Evolutionary conservation across 2,329 filamentous ascomycete genomes (phyloP), one percentile per base, ranked within the genome.

Genomic region (Dothidotthia symphoricarpi): DNA sequence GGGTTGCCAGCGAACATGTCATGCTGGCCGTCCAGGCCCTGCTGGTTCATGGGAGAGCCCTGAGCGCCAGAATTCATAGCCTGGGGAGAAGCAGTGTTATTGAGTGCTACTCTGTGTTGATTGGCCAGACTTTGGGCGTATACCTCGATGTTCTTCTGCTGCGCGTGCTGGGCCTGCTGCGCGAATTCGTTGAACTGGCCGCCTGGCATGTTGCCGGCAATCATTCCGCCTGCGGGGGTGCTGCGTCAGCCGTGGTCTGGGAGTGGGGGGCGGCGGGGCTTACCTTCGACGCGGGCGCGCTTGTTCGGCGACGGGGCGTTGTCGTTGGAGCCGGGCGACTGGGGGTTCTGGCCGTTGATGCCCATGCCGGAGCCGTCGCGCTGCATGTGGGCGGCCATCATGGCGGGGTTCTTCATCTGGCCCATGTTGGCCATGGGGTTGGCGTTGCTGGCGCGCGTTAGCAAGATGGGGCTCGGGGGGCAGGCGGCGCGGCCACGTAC

Each of bases 221-320:
- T 84, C 70, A 95, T 86, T 61, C 85, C 86, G 70, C 85, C 83
- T 61, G 75, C 70, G 56, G 78, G 68, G 49, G 74, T 22, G 68
- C 83, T 73, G 31, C 77, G 59, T 81, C 77, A 59, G 77, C 72
- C 28, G 34, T 30, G 24, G n/a, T 76, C 69, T 26, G 64, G 67
- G 49, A 69, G 66, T 72, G 58, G 75, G 71, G 62, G 83, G 51
- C 77, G 81, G 41, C 80, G 19, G 9, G 34, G 50, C 53, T 76
- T 76, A 59, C 84, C 82, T 49, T 90, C 87, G 44, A 95, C 78
- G 40, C 90, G 86, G 41, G 83, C 87, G 59, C 90, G 81, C 73
- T 97, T 97, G 47, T 86, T 91, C 2, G 91, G 91, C 22, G 91
- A 97, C 4, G 89, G 88, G 16, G 88, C 89, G 59, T 93, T 93